Conservation (phyloP, 2,329 filamentous ascomycete species). For the Karstenula rhodostoma region DNA sequence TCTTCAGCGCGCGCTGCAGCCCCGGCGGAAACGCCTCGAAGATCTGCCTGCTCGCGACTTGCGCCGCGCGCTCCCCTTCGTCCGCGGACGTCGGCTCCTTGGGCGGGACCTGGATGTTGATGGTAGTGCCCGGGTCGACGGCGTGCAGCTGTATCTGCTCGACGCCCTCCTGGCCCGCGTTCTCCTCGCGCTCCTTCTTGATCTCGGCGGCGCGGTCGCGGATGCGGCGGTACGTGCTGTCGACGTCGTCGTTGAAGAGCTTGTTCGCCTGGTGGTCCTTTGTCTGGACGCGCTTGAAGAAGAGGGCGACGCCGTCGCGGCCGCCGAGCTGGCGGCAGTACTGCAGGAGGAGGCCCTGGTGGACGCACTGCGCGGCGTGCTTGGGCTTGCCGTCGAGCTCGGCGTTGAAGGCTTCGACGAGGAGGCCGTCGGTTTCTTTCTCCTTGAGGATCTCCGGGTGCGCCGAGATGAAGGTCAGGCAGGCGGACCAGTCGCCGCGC, state of each 20-base stretch:
- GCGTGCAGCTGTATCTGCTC: constrained; percentile 98
- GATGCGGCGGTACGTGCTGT: constrained; percentile 85
- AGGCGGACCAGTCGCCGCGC: constrained; percentile 74
- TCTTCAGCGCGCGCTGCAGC: constrained; percentile 82
- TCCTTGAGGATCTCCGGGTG: constrained; percentile 83
- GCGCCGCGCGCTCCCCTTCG: constrained; percentile 69
- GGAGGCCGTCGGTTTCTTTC: constrained; percentile 86
- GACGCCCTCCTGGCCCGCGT: constrained; percentile 69
- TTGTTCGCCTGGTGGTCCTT: constrained; percentile 88
- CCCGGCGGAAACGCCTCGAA: constrained; percentile 86
- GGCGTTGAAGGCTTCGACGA: constrained; percentile 90
- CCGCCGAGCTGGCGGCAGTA: constrained; percentile 94
- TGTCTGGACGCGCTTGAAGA: constrained; percentile 96
- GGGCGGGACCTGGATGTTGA: constrained; percentile 84
- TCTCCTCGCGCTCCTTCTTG: constrained; percentile 61
- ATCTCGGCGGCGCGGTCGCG: constrained; percentile 79
- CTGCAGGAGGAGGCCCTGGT: constrained; percentile 90
- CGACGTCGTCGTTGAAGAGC: constrained; percentile 92
- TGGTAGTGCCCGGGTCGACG: constrained; percentile 90
- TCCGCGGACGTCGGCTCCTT: constrained; percentile 52
- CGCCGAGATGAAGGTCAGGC: constrained; percentile 77
- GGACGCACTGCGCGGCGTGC: constrained; percentile 85
- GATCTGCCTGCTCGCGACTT: constrained; percentile 70
- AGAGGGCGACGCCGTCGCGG: constrained; percentile 84
- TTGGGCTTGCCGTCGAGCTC: constrained; percentile 79